Conservation (phyloP, 805 yeast species). For the Nadsonia fulvescens region DNA sequence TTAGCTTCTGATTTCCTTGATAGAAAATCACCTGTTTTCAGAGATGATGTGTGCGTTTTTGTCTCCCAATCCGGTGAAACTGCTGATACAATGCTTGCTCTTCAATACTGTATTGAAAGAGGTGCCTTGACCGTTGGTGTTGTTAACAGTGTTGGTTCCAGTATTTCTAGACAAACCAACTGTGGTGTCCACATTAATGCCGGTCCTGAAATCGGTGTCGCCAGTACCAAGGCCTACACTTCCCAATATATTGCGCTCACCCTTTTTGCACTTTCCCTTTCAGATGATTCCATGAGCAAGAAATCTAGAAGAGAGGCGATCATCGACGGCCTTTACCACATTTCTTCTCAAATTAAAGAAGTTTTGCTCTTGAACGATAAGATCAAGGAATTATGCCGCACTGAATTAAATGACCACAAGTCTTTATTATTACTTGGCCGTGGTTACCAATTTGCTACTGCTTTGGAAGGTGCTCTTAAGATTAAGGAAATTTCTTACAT, state of each 20-base stretch:
- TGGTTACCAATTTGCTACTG: conserved; percentile 94
- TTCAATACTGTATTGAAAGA: conserved; percentile 87
- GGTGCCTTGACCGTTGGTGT: conserved; percentile 97
- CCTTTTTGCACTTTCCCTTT: conserved; percentile 87
- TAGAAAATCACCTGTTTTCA: conserved; percentile 88
- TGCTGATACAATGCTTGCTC: conserved; percentile 89
- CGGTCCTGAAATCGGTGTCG: conserved; percentile 99
- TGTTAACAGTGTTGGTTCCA: conserved; percentile 93
- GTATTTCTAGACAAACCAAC: conserved; percentile 90
- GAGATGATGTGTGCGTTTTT: conserved; percentile 94
- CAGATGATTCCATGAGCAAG: conserved; percentile 76
- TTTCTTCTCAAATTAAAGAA: conserved; percentile 70
- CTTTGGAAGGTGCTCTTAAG: conserved; percentile 95
- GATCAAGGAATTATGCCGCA: conserved; percentile 60
- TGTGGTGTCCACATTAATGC: conserved; percentile 99
- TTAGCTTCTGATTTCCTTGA: conserved; percentile 90
- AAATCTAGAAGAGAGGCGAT: conserved; percentile 64
- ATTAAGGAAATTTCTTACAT: conserved; percentile 96
- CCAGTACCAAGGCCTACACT: conserved; percentile 96
- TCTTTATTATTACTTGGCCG: conserved; percentile 85
- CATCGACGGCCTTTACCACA: conserved; percentile 64
- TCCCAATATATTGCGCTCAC: conserved; percentile 95
- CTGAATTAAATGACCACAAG: conserved; percentile 59
- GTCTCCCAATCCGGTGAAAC: conserved; percentile 99
- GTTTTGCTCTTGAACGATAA: conserved; percentile 56